Evolutionary conservation across 805 yeast genomes (phyloP).

Genomic region (Suhomyces pyralidae): DNA sequence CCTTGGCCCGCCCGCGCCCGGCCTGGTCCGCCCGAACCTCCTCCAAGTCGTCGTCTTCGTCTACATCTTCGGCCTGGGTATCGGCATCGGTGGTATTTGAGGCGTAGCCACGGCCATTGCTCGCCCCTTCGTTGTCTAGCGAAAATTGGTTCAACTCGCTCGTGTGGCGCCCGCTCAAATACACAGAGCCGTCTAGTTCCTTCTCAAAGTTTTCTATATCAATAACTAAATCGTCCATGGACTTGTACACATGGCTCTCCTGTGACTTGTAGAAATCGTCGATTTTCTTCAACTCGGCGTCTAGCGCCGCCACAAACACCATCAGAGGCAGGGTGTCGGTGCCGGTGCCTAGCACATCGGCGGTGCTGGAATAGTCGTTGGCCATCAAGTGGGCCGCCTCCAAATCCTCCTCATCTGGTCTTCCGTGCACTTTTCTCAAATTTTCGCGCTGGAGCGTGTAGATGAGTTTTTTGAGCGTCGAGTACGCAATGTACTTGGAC

Average conservation of each 20-base stretch:
- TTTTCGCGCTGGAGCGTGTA: conserved; percentile 75
- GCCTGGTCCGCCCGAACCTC: conserved; percentile 19
- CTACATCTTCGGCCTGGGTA: conserved; percentile 31
- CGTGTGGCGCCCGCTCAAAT: conserved; percentile 3
- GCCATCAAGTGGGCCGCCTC: conserved; percentile 27
- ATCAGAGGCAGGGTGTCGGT: conserved; percentile 40
- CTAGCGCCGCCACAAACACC: conserved; percentile 69
- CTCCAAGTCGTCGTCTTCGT: conserved; percentile 30
- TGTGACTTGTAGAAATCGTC: conserved; percentile 70
- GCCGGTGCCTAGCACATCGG: conserved; percentile 11
- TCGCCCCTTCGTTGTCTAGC: background rate
- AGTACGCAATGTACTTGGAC: conserved; percentile 84
- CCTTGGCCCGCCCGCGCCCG: conserved; percentile 8
- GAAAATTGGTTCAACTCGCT: conserved; percentile 5
- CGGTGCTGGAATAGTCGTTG: conserved; percentile 18
- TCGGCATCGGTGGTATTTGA: conserved; percentile 31
- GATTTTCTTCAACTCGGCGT: conserved; percentile 72
- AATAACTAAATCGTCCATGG: conserved; percentile 52
- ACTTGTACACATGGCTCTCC: conserved; percentile 54
- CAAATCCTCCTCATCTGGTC: conserved; percentile 23
- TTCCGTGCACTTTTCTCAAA: conserved; percentile 15
- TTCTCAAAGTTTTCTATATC: conserved; percentile 64
- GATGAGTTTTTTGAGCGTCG: conserved; percentile 79
- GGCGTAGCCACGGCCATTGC: conserved; percentile 4
- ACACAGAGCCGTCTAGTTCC: conserved; percentile 21